A percentile compares a stretch with the other conserved stretches of the same genome.
Evolutionary conservation across 192 early-diverging fungal genomes (phyloP).

Genomic region (Coemansia brasiliensis): DNA sequence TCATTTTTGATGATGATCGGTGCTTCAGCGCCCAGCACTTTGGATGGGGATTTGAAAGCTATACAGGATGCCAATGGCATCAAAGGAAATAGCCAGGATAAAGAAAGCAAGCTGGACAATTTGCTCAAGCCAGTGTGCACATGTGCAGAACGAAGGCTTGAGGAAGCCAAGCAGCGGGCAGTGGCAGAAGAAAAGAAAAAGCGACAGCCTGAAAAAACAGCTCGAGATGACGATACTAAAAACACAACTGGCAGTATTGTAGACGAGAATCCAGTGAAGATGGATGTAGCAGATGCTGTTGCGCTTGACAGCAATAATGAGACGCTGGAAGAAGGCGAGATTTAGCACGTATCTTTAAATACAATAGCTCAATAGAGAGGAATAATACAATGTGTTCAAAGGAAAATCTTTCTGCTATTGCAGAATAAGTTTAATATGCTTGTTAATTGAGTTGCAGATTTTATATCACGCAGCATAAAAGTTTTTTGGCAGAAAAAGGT

Average conservation of each 20-base stretch:
- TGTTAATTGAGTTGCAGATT: too few species aligned
- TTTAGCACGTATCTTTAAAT: neutral
- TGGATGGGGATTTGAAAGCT: constrained; percentile 31
- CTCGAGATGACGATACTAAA: too few species aligned
- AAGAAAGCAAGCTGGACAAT: constrained; percentile 19
- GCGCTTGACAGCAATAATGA: neutral
- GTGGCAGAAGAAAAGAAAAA: constrained; percentile 1
- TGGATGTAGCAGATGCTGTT: too few species aligned
- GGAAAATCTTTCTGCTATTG: too few species aligned
- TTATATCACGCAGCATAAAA: too few species aligned
- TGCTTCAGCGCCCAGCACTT: constrained; percentile 37
- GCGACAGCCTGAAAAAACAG: neutral
- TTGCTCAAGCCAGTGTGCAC: constrained; percentile 46
- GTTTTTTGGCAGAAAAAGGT: too few species aligned
- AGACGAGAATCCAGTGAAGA: too few species aligned
- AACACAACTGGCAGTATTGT: too few species aligned
- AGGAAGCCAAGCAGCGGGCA: constrained; percentile 14
- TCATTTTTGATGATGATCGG: constrained; percentile 30
- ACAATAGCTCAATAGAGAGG: too few species aligned
- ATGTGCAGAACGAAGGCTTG: constrained; percentile 20
- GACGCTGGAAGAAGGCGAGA: constrained; percentile 11
- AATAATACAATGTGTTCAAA: too few species aligned
- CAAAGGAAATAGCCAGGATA: neutral
- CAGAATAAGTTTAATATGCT: too few species aligned
- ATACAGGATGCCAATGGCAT: constrained; percentile 4